A percentile compares a stretch with the other conserved stretches of the same genome.
These are phyloP conservation scores for Fragaria ananassa DNA, from an alignment of 306 rosid species.

Conservation along the genomic window DNA sequence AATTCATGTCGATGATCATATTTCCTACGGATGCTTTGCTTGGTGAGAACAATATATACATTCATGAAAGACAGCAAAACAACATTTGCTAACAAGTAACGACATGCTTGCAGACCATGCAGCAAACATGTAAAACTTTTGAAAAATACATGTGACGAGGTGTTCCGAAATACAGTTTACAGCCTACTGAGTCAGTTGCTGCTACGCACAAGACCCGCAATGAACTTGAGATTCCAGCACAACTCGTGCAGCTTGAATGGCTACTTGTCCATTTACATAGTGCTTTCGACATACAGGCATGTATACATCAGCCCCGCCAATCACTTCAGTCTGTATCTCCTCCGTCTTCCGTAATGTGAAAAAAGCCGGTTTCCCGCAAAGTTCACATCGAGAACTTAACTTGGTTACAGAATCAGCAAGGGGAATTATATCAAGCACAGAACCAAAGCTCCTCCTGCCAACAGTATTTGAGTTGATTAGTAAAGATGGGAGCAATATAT, in stretches of 20 bases:
- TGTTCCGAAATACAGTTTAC: neutral
- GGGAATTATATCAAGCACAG: slow-evolving; percentile 50
- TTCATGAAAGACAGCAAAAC: neutral
- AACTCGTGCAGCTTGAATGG: slow-evolving; percentile 37
- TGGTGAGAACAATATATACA: slow-evolving; percentile 1
- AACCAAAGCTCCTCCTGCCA: slow-evolving; percentile 83
- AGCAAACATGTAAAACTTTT: neutral
- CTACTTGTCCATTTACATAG: slow-evolving; percentile 42
- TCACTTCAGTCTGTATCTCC: slow-evolving; percentile 39
- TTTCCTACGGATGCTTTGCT: neutral
- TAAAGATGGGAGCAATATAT: slow-evolving; percentile 8
- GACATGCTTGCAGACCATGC: neutral
- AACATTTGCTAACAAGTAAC: neutral
- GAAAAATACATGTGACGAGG: neutral
- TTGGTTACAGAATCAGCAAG: slow-evolving; percentile 49
- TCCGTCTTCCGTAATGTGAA: slow-evolving; percentile 45
- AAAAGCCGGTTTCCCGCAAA: slow-evolving; percentile 39
- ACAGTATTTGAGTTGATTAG: slow-evolving; percentile 19
- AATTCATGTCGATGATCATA: neutral
- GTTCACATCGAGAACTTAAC: slow-evolving; percentile 39
- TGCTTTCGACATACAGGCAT: slow-evolving; percentile 52
- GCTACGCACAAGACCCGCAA: slow-evolving; percentile 6
- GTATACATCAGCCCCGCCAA: slow-evolving; percentile 42
- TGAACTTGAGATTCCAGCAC: slow-evolving; percentile 36
- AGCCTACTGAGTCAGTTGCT: neutral